Conservation (phyloP, 2,329 filamentous ascomycete species). For the Atkinsonella texensis region DNA sequence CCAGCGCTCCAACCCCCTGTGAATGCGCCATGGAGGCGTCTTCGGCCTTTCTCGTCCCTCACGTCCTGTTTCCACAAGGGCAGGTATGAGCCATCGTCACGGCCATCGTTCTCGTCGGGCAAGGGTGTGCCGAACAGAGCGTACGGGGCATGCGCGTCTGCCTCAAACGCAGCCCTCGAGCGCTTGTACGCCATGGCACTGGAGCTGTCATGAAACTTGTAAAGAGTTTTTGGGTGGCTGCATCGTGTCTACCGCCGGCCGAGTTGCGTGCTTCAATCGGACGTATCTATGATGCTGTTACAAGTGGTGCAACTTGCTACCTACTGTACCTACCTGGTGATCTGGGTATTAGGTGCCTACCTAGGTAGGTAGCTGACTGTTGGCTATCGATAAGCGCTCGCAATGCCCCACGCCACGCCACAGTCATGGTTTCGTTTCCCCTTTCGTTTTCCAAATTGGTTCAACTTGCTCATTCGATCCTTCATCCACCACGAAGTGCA, state of each 20-base stretch:
- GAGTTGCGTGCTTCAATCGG: background rate
- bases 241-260: background rate
- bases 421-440: too few relatives aligned
- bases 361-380: background rate
- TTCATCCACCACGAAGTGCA: too few relatives aligned
- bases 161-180: constrained; percentile 65
- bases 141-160: constrained; percentile 61
- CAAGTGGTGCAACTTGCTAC: background rate
- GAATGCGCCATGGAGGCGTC: constrained; percentile 89
- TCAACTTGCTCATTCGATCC: too few relatives aligned
- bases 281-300: background rate
- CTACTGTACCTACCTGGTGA: too few relatives aligned
- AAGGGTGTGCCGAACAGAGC: constrained; percentile 76
- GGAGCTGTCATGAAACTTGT: constrained; percentile 4
- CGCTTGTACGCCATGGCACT: constrained; percentile 64
- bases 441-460: too few relatives aligned
- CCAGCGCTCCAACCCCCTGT: constrained; percentile 95
- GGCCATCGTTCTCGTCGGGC: constrained; percentile 62
- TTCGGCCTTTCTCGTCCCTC: constrained; percentile 79
- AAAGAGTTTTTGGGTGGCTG: background rate
- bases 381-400: background rate
- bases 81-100: constrained; percentile 85
- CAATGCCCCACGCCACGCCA: background rate
- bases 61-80: constrained; percentile 99
- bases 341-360: too few relatives aligned